These are phyloP conservation scores for Drechslerella coelobrocha DNA, from an alignment of 2,329 filamentous ascomycete genomes.

Conservation along the genomic window DNA sequence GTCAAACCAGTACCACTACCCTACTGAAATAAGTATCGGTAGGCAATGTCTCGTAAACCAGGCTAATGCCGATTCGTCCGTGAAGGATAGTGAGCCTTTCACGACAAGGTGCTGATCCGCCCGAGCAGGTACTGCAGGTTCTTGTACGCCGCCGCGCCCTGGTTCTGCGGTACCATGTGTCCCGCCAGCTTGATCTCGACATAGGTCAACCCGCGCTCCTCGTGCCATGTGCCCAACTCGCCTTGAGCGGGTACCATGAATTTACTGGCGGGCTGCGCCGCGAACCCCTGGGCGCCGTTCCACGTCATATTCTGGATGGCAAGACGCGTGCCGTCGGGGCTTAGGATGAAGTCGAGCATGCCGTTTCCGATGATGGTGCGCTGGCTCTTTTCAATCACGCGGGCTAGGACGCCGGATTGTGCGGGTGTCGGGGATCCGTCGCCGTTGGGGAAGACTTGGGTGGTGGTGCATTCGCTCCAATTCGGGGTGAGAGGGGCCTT, in stretches of 20 bases:
- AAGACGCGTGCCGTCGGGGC: slow-evolving; percentile 73
- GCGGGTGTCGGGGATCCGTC: slow-evolving; percentile 64
- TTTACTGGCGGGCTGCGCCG: slow-evolving; percentile 65
- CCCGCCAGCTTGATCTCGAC: slow-evolving; percentile 70
- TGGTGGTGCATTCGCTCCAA: slow-evolving; percentile 66
- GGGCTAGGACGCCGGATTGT: slow-evolving; percentile 69
- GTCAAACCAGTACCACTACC: too few relatives aligned
- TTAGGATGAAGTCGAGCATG: slow-evolving; percentile 71
- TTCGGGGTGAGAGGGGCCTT: slow-evolving; percentile 65
- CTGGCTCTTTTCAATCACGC: slow-evolving; percentile 74
- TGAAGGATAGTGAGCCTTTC: not conserved
- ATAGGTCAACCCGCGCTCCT: slow-evolving; percentile 78
- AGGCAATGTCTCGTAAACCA: too few relatives aligned
- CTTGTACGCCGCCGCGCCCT: slow-evolving; percentile 71
- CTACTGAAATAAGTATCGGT: too few relatives aligned
- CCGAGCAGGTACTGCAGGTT: slow-evolving; percentile 79
- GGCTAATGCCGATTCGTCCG: not conserved
- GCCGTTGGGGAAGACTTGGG: slow-evolving; percentile 61
- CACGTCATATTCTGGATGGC: slow-evolving; percentile 83
- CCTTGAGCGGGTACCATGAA: slow-evolving; percentile 73
- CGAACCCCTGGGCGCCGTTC: slow-evolving; percentile 74
- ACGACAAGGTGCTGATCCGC: slow-evolving; percentile 66
- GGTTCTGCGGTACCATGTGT: slow-evolving; percentile 74
- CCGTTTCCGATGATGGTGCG: slow-evolving; percentile 78
- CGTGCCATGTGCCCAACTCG: slow-evolving; percentile 72